Base-by-base conservation (phyloP, 2,329 filamentous ascomycete genomes). In the Daldinia sp. region DNA sequence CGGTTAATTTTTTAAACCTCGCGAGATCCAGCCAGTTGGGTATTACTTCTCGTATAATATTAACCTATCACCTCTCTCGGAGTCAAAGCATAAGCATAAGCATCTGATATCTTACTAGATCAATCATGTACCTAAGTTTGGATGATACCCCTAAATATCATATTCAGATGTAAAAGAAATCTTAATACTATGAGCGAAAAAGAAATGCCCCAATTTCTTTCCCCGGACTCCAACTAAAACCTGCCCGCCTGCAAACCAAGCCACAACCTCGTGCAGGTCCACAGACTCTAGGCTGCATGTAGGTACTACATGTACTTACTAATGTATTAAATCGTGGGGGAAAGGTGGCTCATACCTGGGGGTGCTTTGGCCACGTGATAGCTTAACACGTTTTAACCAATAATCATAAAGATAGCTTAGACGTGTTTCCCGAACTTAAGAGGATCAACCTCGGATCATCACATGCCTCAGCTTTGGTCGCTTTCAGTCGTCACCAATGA, bases 401-500 rank as follows among this genome's bases (percentile, higher is more conserved):
- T 39, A 42, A 42, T 13, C 46, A 18, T n/a, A 50, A 50, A 50
- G 46, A 30, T 30, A 33, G n/a, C 46, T 5, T 18, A 6, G 46
- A 33, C 15, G 46, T 26, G 46, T 33, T 50, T 51, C 46, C 42
- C 46, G 26, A 51, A 33, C 26, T 51, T n/a, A 13, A 30, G 39
- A 60, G 50, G 58, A 58, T 63, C 63, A 65, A 72, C 72, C 72
- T 73, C 72, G 72, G 72, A 28, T 54, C 63, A 65, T 72, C 71
- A 73, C 71, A 73, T 73, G 71, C 68, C 70, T 68, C 55, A 68
- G 54, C 64, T 60, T 55, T 41, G 41, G 53, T 56, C 37, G 54
- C 62, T 67, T 71, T 70, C 67, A 65, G 60, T 69, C 70, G 63
- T 71, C 71, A 72, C 61, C 68, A 71, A 71, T 73, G 68, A 71